phyloP scores from a whole-genome alignment of 805 yeast species.

The Saccharomycopsis microspora region DNA sequence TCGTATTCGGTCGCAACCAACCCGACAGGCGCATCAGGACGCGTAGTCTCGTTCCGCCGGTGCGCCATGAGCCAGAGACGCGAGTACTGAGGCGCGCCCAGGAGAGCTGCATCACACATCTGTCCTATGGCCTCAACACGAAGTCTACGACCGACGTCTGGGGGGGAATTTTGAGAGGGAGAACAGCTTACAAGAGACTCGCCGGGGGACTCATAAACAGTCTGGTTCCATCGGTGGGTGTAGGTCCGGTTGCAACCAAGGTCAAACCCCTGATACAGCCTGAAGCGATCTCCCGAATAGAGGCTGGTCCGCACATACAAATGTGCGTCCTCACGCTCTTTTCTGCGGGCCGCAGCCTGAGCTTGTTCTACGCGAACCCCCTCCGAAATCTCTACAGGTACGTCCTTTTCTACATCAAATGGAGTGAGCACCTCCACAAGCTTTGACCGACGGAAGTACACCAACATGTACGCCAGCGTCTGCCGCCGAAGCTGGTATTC shows the following conservation, averaged over 20 bases:
- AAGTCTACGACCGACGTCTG: slow-evolving; percentile 29
- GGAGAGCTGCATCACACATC: too few relatives aligned
- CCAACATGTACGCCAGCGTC: slow-evolving; percentile 96
- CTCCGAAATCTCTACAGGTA: slow-evolving; percentile 58
- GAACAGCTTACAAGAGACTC: background rate
- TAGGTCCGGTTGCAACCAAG: slow-evolving; percentile 47
- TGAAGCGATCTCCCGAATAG: slow-evolving; percentile 41
- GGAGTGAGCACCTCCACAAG: slow-evolving; percentile 48
- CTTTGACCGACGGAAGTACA: slow-evolving; percentile 63
- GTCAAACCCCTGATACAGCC: slow-evolving; percentile 62
- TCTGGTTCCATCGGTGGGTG: slow-evolving; percentile 11
- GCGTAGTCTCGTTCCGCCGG: slow-evolving; percentile 59
- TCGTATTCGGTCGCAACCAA: slow-evolving; percentile 16
- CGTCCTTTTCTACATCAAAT: slow-evolving; percentile 34
- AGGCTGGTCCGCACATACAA: slow-evolving; percentile 47
- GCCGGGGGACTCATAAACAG: slow-evolving; percentile 17
- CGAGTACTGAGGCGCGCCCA: slow-evolving; percentile 22
- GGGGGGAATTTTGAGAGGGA: slow-evolving; percentile 9
- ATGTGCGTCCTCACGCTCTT: slow-evolving; percentile 64
- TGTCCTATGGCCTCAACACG: slow-evolving; percentile 38
- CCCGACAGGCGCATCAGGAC: slow-evolving; percentile 41
- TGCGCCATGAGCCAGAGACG: slow-evolving; percentile 56
- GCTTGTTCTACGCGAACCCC: slow-evolving; percentile 54
- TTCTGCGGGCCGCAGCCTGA: slow-evolving; percentile 40
- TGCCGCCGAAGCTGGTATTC: slow-evolving; percentile 63